These are phyloP conservation scores for Meripilus lineatus DNA, from an alignment of 1,284 basidiomycete species.

Conservation along the genomic window DNA sequence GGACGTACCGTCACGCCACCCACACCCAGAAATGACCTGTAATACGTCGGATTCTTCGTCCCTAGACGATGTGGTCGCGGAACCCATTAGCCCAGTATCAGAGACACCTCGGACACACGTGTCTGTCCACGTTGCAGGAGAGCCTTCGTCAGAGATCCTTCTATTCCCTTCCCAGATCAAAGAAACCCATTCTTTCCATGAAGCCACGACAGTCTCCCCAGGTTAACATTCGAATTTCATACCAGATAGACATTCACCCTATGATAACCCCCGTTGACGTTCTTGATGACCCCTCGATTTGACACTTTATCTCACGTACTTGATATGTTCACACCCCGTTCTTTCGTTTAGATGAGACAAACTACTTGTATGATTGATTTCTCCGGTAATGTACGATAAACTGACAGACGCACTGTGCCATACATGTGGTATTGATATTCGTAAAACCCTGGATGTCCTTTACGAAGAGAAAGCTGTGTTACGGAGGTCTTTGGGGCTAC, in stretches of 20 bases:
- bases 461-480: no score
- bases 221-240: no score
- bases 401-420: no score
- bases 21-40: slow-evolving; percentile 27
- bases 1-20: slow-evolving; percentile 15
- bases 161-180: slow-evolving; percentile 1
- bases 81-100: slow-evolving; percentile 31
- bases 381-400: no score
- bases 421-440: background rate
- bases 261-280: no score
- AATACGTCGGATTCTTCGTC: slow-evolving; percentile 35
- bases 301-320: no score
- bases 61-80: slow-evolving; percentile 26
- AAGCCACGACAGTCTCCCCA: background rate
- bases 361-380: background rate
- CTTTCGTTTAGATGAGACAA: background rate
- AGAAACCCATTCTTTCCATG: background rate
- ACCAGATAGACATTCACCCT: no score
- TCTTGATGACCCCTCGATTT: no score
- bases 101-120: slow-evolving; percentile 19
- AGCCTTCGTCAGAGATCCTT: slow-evolving; percentile 8
- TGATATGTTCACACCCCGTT: background rate
- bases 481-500: background rate
- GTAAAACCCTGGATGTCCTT: background rate
- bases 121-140: slow-evolving; percentile 14